Base-by-base conservation (phyloP, 2,329 filamentous ascomycete species). In the Thermochaetoides dissita region DNA sequence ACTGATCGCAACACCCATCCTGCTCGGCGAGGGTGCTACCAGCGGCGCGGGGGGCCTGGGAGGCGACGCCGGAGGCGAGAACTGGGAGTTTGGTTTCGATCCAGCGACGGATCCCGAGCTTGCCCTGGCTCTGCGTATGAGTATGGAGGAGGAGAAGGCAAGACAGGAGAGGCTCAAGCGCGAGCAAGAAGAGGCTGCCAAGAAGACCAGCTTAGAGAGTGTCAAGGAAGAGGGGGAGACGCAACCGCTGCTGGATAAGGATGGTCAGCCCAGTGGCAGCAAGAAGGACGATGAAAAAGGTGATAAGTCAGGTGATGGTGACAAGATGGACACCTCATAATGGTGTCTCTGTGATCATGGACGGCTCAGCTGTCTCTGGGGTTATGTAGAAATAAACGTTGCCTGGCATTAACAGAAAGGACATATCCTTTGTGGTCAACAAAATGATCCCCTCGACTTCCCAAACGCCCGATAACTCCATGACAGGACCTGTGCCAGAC, bases 101-200 rank as follows among this genome's bases (percentile, higher is more conserved):
- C 88, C 89, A 10, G 82, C 81, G 41, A 74, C 88, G 56, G 91
- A 98, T 58, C 91, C 91, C 3, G 91, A 98, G 62, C 68, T 98
- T 57, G 91, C 91, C 17, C 76, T 98, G 53, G 91, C 91, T 40
- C 69, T 98, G 59, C 80, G 91, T 49, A 94, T 98, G 86, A 94
- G 85, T 63, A 86, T 94, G 75, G 91, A 98, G 61, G 91, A 98
- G 60, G 91, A 98, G 65, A 93, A 93, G 68, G 88, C 88, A 47
- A 72, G 91, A 55, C 81, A 93, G 63, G 88, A 94, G 61, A 86
- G 86, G 65, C 78, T 82, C 57, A 84, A 81, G 53, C 78, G 79
- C 54, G 77, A 85, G 49, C 81, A 84, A 53, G 81, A 84, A 52
- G 74, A 78, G 52, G 73, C 76, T 36, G 74, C 83, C 41, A 49